Evolutionary conservation across 2,329 filamentous ascomycete species (phyloP).

Genomic region (Claviceps sp.): DNA sequence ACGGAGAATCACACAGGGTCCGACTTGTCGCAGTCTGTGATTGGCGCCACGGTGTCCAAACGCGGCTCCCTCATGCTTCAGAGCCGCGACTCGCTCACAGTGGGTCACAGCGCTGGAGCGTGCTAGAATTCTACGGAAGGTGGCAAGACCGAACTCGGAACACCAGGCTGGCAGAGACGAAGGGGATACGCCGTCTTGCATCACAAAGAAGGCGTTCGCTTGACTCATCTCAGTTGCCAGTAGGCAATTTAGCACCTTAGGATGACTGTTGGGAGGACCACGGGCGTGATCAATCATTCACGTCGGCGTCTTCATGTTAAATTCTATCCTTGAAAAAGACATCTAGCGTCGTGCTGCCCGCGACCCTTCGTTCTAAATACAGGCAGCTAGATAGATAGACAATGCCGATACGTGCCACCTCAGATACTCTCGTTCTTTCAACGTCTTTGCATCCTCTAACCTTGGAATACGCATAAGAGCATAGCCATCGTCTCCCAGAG

Average conservation of each 20-base stretch:
- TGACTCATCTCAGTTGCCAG: not conserved
- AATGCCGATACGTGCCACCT: not conserved
- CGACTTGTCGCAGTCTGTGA: slow-evolving; percentile 4
- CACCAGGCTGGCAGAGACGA: too few species aligned
- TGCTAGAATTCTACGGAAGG: not conserved
- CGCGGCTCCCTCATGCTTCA: slow-evolving; percentile 1
- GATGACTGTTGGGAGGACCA: not conserved
- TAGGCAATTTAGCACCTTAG: too few species aligned
- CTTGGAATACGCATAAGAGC: not conserved
- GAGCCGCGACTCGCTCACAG: not conserved
- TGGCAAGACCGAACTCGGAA: not conserved
- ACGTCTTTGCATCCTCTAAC: too few species aligned
- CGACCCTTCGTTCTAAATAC: not conserved
- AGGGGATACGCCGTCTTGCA: not conserved
- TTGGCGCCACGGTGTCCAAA: slow-evolving; percentile 7
- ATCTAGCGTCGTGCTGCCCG: not conserved
- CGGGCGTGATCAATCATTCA: not conserved
- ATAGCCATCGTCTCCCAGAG: not conserved
- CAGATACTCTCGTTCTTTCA: not conserved
- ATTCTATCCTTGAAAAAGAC: not conserved
- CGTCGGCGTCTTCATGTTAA: not conserved
- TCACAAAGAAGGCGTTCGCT: not conserved
- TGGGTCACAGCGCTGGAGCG: not conserved
- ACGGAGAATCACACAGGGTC: not conserved
- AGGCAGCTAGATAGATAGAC: not conserved